Percentiles rank a stretch among this genome's conserved stretches.
Evolutionary conservation across 2,329 filamentous ascomycete species (phyloP).

Genomic region (Aspergillus melleus): DNA sequence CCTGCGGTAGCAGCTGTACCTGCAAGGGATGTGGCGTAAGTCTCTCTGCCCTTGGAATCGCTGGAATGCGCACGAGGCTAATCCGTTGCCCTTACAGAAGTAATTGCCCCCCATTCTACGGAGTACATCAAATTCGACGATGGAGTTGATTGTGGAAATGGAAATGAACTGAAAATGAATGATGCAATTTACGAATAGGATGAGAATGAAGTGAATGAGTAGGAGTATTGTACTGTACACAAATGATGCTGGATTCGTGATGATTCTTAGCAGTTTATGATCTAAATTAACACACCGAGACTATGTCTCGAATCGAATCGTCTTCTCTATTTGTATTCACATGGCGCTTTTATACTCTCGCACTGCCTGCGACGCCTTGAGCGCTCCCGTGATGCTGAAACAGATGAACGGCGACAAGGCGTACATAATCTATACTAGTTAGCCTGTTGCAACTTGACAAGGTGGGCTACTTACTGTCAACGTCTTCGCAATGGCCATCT

Average conservation of each 20-base stretch:
- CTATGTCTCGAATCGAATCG: background rate
- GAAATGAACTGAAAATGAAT: background rate
- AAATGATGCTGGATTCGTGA: slow-evolving; percentile 10
- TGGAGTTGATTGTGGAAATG: no score
- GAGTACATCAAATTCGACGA: no score
- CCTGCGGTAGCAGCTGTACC: slow-evolving; percentile 34
- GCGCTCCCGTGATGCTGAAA: slow-evolving; percentile 32
- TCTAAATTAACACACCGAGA: background rate
- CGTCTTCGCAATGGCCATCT: slow-evolving; percentile 56
- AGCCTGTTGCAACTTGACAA: background rate
- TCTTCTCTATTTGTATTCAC: background rate
- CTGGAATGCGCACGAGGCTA: background rate
- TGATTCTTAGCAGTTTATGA: background rate
- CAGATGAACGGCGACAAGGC: slow-evolving; percentile 31
- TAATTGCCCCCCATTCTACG: slow-evolving; percentile 11
- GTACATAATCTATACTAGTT: slow-evolving; percentile 29
- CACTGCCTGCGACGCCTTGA: slow-evolving; percentile 32
- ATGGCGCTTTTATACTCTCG: slow-evolving; percentile 6
- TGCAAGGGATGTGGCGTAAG: slow-evolving; percentile 44
- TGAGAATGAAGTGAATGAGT: slow-evolving; percentile 4
- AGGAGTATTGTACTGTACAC: slow-evolving; percentile 4
- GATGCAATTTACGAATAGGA: background rate
- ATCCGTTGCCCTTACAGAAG: slow-evolving; percentile 21
- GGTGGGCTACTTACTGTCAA: slow-evolving; percentile 43
- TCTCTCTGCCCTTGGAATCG: slow-evolving; percentile 10